Conservation (phyloP, 2,329 filamentous ascomycete species). For the Fusarium euwallaceae region DNA sequence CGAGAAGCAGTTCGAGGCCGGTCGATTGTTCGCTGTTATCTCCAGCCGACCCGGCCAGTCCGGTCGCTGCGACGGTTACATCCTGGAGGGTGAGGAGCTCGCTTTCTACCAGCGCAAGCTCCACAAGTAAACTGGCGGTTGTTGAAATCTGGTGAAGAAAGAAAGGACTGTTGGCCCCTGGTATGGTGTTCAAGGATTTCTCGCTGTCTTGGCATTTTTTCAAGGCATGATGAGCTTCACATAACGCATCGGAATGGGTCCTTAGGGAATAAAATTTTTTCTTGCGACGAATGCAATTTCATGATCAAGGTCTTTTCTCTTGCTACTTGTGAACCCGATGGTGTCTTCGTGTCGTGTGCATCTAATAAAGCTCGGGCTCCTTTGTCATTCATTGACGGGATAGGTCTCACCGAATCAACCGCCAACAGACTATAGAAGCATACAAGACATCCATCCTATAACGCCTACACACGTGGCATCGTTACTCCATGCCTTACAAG, state of each 20-base stretch:
- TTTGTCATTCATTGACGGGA: slow-evolving; percentile 9
- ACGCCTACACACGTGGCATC: slow-evolving; percentile 25
- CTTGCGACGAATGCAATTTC: slow-evolving; percentile 50
- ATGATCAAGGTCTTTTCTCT: slow-evolving; percentile 46
- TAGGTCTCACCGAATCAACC: neutral
- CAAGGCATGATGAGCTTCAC: slow-evolving; percentile 54
- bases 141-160: slow-evolving; percentile 39
- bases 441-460: slow-evolving; percentile 4
- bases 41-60: slow-evolving; percentile 96
- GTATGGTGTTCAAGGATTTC: slow-evolving; percentile 57
- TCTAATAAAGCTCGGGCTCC: neutral
- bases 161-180: slow-evolving; percentile 44
- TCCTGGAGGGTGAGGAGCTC: slow-evolving; percentile 99
- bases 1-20: slow-evolving; percentile 99
- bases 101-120: slow-evolving; percentile 99
- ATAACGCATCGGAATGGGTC: slow-evolving; percentile 55
- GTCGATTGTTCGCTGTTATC: slow-evolving; percentile 95
- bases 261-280: slow-evolving; percentile 55
- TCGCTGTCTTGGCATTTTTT: slow-evolving; percentile 53
- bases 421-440: slow-evolving; percentile 8
- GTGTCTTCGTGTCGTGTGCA: neutral
- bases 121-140: slow-evolving; percentile 82
- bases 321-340: slow-evolving; percentile 31
- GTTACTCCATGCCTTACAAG: slow-evolving; percentile 10
- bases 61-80: slow-evolving; percentile 96